These are phyloP conservation scores for Mytilinidion resinicola DNA, from an alignment of 495 filamentous ascomycete genomes.

Conservation along the genomic window DNA sequence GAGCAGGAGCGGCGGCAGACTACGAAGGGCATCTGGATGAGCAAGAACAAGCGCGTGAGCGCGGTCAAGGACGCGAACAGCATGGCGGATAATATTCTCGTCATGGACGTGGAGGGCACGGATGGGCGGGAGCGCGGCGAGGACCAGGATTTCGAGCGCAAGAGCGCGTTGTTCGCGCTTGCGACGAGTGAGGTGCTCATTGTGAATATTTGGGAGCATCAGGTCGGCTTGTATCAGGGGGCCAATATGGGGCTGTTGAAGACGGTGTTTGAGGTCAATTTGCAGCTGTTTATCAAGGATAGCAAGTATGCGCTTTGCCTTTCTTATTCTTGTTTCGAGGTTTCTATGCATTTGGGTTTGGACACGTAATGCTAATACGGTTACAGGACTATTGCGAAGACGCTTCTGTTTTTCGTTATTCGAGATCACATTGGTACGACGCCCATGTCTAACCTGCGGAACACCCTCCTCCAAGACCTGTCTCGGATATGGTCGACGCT, in stretches of 20 bases:
- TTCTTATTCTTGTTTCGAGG: conserved; percentile 9
- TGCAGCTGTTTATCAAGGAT: conserved; percentile 93
- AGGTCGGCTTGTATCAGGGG: conserved; percentile 95
- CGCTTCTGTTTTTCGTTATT: conserved; percentile 96
- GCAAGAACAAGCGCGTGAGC: conserved; percentile 72
- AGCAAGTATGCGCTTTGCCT: conserved; percentile 58
- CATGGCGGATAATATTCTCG: conserved; percentile 96
- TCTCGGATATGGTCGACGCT: conserved; percentile 85
- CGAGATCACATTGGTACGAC: conserved; percentile 91
- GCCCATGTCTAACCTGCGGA: conserved; percentile 77
- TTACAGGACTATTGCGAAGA: conserved; percentile 73
- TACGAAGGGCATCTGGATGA: conserved; percentile 99
- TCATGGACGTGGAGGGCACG: conserved; percentile 99
- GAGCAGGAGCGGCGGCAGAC: conserved; percentile 87
- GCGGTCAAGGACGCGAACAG: conserved; percentile 31
- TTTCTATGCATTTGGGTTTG: no score
- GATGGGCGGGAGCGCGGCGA: conserved; percentile 95
- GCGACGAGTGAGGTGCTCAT: conserved; percentile 97
- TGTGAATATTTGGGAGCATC: conserved; percentile 98
- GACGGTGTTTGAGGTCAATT: conserved; percentile 97
- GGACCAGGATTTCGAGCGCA: conserved; percentile 98
- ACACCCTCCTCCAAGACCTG: conserved; percentile 84
- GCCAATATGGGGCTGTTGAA: conserved; percentile 98
- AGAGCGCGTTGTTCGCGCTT: conserved; percentile 92
- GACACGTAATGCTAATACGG: neutral